Evolutionary conservation across 805 yeast species (phyloP), one percentile per base, ranked within the genome.

Genomic region (Tetrapisispora pingtungensis): DNA sequence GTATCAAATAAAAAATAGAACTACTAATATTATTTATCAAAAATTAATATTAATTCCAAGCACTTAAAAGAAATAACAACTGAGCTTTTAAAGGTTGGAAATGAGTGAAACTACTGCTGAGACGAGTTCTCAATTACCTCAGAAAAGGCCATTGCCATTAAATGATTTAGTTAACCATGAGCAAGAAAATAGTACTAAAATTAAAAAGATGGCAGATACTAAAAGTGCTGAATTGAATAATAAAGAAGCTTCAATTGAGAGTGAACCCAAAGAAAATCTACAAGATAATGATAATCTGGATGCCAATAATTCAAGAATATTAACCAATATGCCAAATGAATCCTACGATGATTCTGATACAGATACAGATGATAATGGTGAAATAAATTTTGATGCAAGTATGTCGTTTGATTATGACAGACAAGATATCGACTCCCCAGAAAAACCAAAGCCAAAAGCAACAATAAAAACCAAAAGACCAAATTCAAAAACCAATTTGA

Each of bases 91-190:
- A 22, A n/a, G 4, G 28, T 22, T 6, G 18, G 18, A n/a, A 15
- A 40, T 41, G 43, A 41, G 27, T 19, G 19, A 28, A 7, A 18
- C 27, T n/a, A 41, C 14, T 34, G 3, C 15, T 14, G 39, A 33
- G 20, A 4, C 28, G 2, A 15, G 22, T 12, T 20, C 35, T 12
- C 17, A 7, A 6, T 13, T 26, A n/a, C 36, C 42, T 3, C 36
- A 31, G 22, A 61, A 58, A 34, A 56, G 66, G 31, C 65, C 63
- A 7, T 45, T 64, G 27, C 62, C 68, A 1, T 40, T 64, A 36
- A 64, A 59, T 39, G 66, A 64, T 43, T 41, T 64, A 43, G 67
- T 64, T 15, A 62, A 64, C 45, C 66, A 63, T 47, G 67, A 63
- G 40, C 57, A 54, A n/a, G 50, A 42, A 32, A 61, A 55, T 18